Conservation (phyloP, 345 rosid species). For the Angophora floribunda region DNA sequence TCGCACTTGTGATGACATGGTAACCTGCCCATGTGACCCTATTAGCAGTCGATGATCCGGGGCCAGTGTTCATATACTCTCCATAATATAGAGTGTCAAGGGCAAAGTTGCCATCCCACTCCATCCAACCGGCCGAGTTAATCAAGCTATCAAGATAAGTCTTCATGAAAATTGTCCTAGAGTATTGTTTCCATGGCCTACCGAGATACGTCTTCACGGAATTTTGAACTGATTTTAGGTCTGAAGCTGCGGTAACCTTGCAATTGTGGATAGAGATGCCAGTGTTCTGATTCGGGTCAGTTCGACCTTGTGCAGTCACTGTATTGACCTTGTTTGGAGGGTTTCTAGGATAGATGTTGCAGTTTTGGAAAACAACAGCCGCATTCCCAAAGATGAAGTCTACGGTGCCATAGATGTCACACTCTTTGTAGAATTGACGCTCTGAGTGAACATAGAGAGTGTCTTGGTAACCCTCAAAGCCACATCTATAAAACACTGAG, state of each 20-base stretch:
- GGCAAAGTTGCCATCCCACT: slow-evolving; percentile 43
- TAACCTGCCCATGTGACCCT: slow-evolving; percentile 47
- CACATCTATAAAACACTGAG: slow-evolving; percentile 54
- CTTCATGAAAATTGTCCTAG: slow-evolving; percentile 32
- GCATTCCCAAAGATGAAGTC: slow-evolving; percentile 65
- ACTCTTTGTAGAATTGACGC: slow-evolving; percentile 50
- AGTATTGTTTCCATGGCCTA: slow-evolving; percentile 45
- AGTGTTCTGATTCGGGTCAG: slow-evolving; percentile 52
- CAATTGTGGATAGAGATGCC: slow-evolving; percentile 50
- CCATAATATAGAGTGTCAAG: slow-evolving; percentile 40
- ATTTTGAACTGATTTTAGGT: slow-evolving; percentile 26
- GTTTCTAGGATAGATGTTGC: slow-evolving; percentile 34
- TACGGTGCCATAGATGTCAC: slow-evolving; percentile 46
- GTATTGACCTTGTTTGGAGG: slow-evolving; percentile 32
- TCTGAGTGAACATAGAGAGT: slow-evolving; percentile 54
- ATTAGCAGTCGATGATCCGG: slow-evolving; percentile 24
- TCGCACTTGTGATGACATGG: slow-evolving; percentile 22
- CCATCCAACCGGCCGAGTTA: slow-evolving; percentile 41
- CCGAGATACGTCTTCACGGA: slow-evolving; percentile 44
- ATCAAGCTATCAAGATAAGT: slow-evolving; percentile 35
- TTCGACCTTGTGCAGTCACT: slow-evolving; percentile 42
- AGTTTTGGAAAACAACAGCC: slow-evolving; percentile 42
- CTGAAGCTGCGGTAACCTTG: slow-evolving; percentile 31
- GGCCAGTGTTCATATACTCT: slow-evolving; percentile 37
- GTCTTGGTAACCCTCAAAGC: slow-evolving; percentile 58